Evolutionary conservation across 768 basidiomycete genomes (phyloP), one percentile per base, ranked within the genome.

Genomic region (Pleurotus giganteus): DNA sequence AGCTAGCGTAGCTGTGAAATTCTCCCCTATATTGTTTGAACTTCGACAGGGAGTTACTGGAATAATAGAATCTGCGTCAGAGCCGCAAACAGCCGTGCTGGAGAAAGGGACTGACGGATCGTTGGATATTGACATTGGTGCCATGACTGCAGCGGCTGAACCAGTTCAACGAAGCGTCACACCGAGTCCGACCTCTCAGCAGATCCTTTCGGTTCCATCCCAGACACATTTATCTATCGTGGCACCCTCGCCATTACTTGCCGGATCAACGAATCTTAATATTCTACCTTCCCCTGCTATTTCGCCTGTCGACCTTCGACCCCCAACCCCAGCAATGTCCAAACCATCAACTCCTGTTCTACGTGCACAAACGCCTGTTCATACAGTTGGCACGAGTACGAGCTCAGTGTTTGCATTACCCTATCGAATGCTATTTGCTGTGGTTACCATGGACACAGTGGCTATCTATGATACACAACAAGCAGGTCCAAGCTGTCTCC

Each of bases 401-500:
- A 82, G 80, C 13, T 87, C 91, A 12, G 76, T 97, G 2, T 98
- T 98, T 66, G 83, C 90, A 7, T 71, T 98, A 45, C 91, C 95
- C 2, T 98, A 98, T 69, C 80, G 97, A 47, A 90, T 98, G 88
- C 70, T 98, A 39, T 98, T 89, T 63, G 93, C 97, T 1, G 93
- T 98, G 13, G 89, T 94, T 46, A 97, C 96, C 19, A 97, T 94
- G 85, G 97, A 99, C 69, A 87, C 92, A 0, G 85, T 99, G 42
- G 81, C 90, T 24, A 87, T 99, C 50, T 94, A 99, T 66, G 97
- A 99, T 67, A 98, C 95, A 3, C 97, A 98, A 71, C 96, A 98
- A 73, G 82, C 91, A 1, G 84, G 88, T 2, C 97, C 97, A 0
- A 80, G 98, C 49, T 94, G 93, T 63, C 74, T 98, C 62, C 81